Conservation (phyloP, 78 protist species). For the Speleostelium caveatum region DNA sequence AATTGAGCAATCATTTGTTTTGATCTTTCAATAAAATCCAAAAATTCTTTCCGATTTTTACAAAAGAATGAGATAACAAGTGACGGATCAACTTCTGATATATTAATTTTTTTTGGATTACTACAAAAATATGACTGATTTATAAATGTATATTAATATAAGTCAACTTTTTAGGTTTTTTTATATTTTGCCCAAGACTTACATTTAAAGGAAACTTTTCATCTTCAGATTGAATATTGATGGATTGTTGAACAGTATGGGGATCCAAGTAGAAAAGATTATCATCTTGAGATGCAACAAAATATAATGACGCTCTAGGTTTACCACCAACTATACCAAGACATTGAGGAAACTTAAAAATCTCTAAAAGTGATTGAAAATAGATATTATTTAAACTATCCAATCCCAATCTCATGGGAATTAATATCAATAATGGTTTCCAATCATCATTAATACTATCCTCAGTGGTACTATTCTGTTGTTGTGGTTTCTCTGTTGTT, state of each 20-base stretch:
- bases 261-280: slow-evolving; percentile 88
- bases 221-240: slow-evolving; percentile 8
- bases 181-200: background rate
- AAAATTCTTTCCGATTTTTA: slow-evolving; percentile 63
- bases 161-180: background rate
- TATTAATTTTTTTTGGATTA: slow-evolving; percentile 55
- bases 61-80: slow-evolving; percentile 81
- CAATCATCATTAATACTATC: slow-evolving; percentile 29
- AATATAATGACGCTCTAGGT: slow-evolving; percentile 86
- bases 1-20: slow-evolving; percentile 33
- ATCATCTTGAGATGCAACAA: slow-evolving; percentile 88
- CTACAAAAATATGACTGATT: slow-evolving; percentile 78
- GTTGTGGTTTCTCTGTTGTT: slow-evolving; percentile 8
- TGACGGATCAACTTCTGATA: slow-evolving; percentile 87
- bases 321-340: slow-evolving; percentile 90
- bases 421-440: slow-evolving; percentile 84
- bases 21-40: slow-evolving; percentile 65
- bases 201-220: slow-evolving; percentile 25
- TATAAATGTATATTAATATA: background rate
- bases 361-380: slow-evolving; percentile 33
- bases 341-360: slow-evolving; percentile 63
- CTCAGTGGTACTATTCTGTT: background rate
- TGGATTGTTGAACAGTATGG: slow-evolving; percentile 80
- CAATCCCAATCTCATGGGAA: slow-evolving; percentile 85
- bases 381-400: slow-evolving; percentile 77